Evolutionary conservation across 1,284 basidiomycete species (phyloP).

Genomic region (Ceraceosorus bombacis): DNA sequence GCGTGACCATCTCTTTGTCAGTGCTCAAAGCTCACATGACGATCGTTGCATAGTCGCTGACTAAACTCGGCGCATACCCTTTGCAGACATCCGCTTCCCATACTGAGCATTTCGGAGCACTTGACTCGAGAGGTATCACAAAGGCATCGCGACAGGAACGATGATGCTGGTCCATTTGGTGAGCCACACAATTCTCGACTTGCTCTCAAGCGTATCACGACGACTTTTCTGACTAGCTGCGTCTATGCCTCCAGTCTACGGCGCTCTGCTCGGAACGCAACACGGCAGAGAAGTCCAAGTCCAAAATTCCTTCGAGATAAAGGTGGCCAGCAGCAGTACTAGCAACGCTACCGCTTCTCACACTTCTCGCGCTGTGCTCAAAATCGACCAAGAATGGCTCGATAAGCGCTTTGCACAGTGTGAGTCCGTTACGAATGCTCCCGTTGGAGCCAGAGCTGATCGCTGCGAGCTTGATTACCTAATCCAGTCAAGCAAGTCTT

Average conservation of each 20-base stretch:
- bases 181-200: not conserved
- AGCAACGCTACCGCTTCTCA: conserved; percentile 19
- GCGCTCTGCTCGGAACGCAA: conserved; percentile 88
- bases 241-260: conserved; percentile 57
- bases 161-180: not conserved
- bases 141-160: conserved; percentile 12
- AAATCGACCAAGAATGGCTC: conserved; percentile 55
- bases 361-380: no score
- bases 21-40: no score
- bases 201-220: not conserved
- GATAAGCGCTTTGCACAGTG: conserved; percentile 80
- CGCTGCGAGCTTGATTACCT: not conserved
- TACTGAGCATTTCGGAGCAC: conserved; percentile 94
- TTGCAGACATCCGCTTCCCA: conserved; percentile 80
- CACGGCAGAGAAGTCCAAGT: conserved; percentile 89
- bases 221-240: no score
- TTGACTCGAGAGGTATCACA: conserved; percentile 66
- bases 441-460: not conserved
- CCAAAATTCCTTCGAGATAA: conserved; percentile 89
- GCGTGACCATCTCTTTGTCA: no score
- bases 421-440: conserved; percentile 50
- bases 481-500: conserved; percentile 85
- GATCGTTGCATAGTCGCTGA: no score
- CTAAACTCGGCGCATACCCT: no score
- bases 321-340: conserved; percentile 49